A percentile compares a stretch with the other conserved stretches of the same genome.
Conservation (phyloP, 2,329 filamentous ascomycete genomes). For the Balansia obtecta region DNA sequence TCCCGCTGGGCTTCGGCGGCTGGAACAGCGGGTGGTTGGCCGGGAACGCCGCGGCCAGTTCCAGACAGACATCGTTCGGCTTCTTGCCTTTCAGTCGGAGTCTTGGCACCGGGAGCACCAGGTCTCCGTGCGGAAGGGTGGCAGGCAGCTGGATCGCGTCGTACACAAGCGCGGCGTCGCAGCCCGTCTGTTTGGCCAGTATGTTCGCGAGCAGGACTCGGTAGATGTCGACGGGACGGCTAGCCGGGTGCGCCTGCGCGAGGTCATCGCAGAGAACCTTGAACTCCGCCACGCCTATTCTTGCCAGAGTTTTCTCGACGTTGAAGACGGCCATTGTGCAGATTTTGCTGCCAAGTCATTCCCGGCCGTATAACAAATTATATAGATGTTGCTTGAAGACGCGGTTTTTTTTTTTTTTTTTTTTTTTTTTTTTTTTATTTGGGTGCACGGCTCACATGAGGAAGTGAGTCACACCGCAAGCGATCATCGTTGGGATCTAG, state of each 20-base stretch:
- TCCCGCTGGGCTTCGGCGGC: constrained; percentile 40
- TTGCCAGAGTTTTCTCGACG: not conserved
- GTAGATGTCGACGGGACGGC: constrained; percentile 18
- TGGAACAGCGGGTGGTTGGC: constrained; percentile 28
- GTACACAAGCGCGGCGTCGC: constrained; percentile 10
- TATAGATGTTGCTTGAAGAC: too few relatives aligned
- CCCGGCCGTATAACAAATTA: too few relatives aligned
- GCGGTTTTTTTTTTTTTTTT: too few relatives aligned
- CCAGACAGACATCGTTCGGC: constrained; percentile 30
- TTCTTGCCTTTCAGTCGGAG: constrained; percentile 12
- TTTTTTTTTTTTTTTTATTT: too few relatives aligned
- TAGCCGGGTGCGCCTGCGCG: constrained; percentile 6
- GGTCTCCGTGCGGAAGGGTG: constrained; percentile 16
- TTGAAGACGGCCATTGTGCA: not conserved
- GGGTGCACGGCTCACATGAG: too few relatives aligned
- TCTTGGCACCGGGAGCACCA: constrained; percentile 19
- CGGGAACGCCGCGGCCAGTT: constrained; percentile 29
- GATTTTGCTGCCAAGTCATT: too few relatives aligned
- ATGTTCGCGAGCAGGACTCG: constrained; percentile 6
- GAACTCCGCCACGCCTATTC: not conserved
- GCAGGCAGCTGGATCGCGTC: constrained; percentile 18
- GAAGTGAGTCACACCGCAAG: too few relatives aligned
- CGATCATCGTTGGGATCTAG: too few relatives aligned
- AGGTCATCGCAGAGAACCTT: not conserved
- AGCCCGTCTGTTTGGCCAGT: not conserved